Evolutionary conservation across 768 basidiomycete genomes (phyloP).

Genomic region (Mycena amicta): DNA sequence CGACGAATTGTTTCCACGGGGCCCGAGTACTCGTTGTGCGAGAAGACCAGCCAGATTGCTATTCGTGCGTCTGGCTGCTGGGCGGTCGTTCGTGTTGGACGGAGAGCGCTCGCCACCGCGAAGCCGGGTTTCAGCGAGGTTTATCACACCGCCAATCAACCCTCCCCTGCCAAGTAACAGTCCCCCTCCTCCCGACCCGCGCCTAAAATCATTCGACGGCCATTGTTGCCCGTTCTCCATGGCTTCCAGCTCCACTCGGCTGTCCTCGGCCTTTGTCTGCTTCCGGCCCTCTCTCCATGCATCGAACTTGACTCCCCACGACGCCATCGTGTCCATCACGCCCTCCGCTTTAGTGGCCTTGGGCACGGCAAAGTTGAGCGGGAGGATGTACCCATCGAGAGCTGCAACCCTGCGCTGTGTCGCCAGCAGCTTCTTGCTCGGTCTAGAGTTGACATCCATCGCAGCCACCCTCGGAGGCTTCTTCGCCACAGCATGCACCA

Average conservation of each 20-base stretch:
- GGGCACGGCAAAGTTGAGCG: conserved; percentile 23
- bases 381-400: conserved; percentile 24
- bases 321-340: conserved; percentile 25
- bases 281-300: conserved; percentile 16
- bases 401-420: conserved; percentile 21
- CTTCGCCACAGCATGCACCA: conserved; percentile 25
- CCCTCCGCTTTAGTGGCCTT: conserved; percentile 26
- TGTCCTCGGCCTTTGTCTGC: conserved; percentile 22
- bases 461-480: conserved; percentile 13
- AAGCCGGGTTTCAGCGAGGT: background rate
- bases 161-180: background rate
- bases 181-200: background rate
- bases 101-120: background rate
- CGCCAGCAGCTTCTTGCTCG: conserved; percentile 12
- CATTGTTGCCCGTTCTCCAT: background rate
- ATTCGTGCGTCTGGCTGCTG: background rate
- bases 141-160: background rate
- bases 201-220: background rate
- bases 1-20: background rate
- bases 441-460: conserved; percentile 4
- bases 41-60: background rate
- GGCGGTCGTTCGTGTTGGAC: background rate
- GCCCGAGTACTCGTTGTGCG: background rate
- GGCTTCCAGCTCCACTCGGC: conserved; percentile 19
- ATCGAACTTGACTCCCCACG: conserved; percentile 26